Base-by-base conservation (phyloP, 2,329 filamentous ascomycete genomes). In the Westerdykella ornata region DNA sequence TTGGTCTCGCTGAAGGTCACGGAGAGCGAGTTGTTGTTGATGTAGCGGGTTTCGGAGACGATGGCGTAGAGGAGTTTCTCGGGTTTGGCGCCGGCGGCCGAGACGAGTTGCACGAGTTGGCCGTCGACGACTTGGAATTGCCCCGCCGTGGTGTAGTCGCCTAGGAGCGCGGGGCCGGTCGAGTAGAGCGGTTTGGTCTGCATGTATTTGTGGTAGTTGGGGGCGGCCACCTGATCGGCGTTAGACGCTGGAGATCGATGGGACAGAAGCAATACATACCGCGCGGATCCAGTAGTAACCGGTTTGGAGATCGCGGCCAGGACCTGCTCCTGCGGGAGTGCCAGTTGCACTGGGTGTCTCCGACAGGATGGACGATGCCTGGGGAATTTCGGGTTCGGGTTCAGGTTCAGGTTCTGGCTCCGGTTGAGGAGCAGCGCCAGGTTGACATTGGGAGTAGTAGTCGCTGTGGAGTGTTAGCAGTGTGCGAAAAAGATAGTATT, bases 251-350 rank as follows among this genome's bases (percentile, higher is more conserved):
- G 12, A 26, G 8, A 8, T 26, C 8, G 22, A 26, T 26, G 22
- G 22, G 22, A 11, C 12, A 11, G 22, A 26, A 26, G 22, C 12
- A 11, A 11, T 4, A 26, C 22, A 26, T 26, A 26, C 22, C 0
- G 73, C 76, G 6, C 77, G 74, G 50, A 81, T 74, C 75, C 75
- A 78, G 61, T 72, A 72, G 57, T 74, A 76, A 1, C 74, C 75
- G 3, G 51, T 54, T 45, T 75, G 68, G 0, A 80, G 68, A 0
- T 72, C 76, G 1, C 59, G 63, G 5, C 70, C 69, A 1, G 69
- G 69, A 1, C 66, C 65, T 11, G 56, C 53, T 15, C 62, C 57
- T 3, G 54, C 47, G 34, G 59, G 56, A 0, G 43, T 43, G 18
- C 48, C 51, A 17, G 59, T 55, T 4, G 52, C 47, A 31, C 53